Evolutionary conservation across 352 stramenopile species (phyloP), one percentile per base, ranked within the genome.

Genomic region (Globisporangium cederbergense): DNA sequence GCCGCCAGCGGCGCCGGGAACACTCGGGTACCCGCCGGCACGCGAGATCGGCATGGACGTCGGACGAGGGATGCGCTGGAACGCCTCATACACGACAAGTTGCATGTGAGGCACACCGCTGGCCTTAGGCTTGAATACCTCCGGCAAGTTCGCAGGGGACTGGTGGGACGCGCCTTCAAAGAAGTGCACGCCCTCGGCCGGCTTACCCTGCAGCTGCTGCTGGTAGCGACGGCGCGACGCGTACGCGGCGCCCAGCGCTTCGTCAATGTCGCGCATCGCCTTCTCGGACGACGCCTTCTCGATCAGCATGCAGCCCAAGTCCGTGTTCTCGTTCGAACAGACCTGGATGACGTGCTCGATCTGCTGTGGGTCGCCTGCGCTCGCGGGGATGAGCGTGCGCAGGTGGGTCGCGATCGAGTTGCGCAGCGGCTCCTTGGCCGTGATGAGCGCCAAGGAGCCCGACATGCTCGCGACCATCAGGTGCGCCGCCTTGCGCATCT

Each of bases 281-380:
- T 99, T 99, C 69, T 99, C 97, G 5, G 95, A 99, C 20, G 98
- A 98, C 20, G 97, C 97, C 85, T 99, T 99, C 76, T 99, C 97
- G 68, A 99, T 99, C 20, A 99, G 78, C 89, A 98, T 98, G 74
- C 96, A 99, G 30, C 97, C 97, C 28, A 99, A 71, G 67, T 99
- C 98, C n/a, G 98, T 90, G 79, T 99, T 99, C 59, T 99, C 97
- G 30, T 97, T 98, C 4, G 96, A 96, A 72, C 96, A 99, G 34
- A 98, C 95, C 61, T 98, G 91, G 43, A 99, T 97, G 63, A 98
- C 97, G 68, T 99, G 96, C 62, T 99, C 97, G 50, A 99, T 94
- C 46, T 97, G 88, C 62, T 94, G 89, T 45, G 93, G 77, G 28
- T 99, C 96, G 18, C 80, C 81, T 16, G 82, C 84, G 40, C 70